Evolutionary conservation across 1,139 yeast species (phyloP).

Genomic region (Sugiyamaella novakii): DNA sequence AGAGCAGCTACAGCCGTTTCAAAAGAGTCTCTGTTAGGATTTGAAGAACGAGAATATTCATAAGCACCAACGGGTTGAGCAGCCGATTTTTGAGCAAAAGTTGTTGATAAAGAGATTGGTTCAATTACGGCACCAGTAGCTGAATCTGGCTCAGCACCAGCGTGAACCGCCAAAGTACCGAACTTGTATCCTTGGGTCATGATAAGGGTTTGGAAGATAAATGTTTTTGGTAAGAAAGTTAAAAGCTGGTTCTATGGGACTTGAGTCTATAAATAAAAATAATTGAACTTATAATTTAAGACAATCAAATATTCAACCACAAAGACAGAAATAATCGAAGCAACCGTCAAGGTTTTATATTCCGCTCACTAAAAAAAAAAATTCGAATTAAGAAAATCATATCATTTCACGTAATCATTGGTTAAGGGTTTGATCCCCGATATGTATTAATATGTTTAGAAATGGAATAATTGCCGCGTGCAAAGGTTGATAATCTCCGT

Average conservation of each 20-base stretch:
- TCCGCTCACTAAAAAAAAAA: conserved; percentile 10
- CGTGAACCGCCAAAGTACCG: conserved; percentile 83
- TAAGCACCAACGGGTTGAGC: conserved; percentile 75
- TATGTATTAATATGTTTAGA: not conserved
- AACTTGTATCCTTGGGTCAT: conserved; percentile 44
- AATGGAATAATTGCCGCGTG: conserved; percentile 6
- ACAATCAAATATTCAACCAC: no score
- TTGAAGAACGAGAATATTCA: conserved; percentile 86
- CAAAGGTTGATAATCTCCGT: not conserved
- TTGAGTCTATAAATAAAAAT: no score
- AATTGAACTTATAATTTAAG: no score
- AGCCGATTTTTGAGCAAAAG: conserved; percentile 80
- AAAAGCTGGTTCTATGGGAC: no score
- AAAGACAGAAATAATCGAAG: no score
- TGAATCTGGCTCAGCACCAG: conserved; percentile 74
- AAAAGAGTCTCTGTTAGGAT: conserved; percentile 84
- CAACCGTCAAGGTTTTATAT: no score
- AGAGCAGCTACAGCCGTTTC: conserved; percentile 80
- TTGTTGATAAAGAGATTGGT: conserved; percentile 81
- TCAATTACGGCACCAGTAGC: conserved; percentile 86
- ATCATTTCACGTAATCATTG: conserved; percentile 14
- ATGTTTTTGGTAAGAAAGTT: no score
- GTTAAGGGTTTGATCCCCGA: conserved; percentile 5
- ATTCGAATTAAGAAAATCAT: not conserved
- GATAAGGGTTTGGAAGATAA: not conserved